Conservation (phyloP, 2,329 filamentous ascomycete species). For the Pseudocercospora musae region DNA sequence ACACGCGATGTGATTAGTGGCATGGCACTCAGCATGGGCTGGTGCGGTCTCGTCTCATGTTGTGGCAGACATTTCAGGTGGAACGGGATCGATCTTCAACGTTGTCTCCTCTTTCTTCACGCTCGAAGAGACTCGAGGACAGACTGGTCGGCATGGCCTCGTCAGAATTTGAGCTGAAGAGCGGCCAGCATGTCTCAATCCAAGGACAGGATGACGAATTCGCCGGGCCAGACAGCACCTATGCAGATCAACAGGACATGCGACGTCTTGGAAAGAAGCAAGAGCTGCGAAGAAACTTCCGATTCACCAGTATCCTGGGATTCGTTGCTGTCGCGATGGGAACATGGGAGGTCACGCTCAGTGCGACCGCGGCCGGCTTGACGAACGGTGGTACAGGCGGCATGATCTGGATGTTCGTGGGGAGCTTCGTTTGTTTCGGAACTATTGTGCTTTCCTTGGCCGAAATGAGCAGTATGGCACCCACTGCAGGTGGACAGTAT, state of each 20-base stretch:
- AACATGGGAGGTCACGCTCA: constrained; percentile 27
- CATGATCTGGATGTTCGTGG: constrained; percentile 22
- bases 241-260: constrained; percentile 20
- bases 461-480: constrained; percentile 29
- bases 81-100: not conserved
- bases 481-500: constrained; percentile 29
- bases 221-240: not conserved
- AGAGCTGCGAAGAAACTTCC: constrained; percentile 19
- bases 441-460: constrained; percentile 25
- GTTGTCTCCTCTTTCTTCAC: not conserved
- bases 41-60: not conserved
- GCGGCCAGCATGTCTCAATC: not conserved
- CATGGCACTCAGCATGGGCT: not conserved
- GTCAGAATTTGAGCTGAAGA: not conserved
- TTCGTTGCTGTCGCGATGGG: constrained; percentile 29
- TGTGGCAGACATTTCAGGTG: not conserved
- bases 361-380: constrained; percentile 12
- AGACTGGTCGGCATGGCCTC: not conserved
- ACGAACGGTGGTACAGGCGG: constrained; percentile 23
- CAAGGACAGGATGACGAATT: not conserved
- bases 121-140: not conserved
- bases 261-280: constrained; percentile 21
- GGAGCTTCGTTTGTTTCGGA: constrained; percentile 14
- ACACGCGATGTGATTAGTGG: not conserved
- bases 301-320: constrained; percentile 28